A percentile compares a stretch with the other conserved stretches of the same genome.
phyloP scores from a whole-genome alignment of 768 basidiomycete genomes.

The Steccherinum ochraceum region DNA sequence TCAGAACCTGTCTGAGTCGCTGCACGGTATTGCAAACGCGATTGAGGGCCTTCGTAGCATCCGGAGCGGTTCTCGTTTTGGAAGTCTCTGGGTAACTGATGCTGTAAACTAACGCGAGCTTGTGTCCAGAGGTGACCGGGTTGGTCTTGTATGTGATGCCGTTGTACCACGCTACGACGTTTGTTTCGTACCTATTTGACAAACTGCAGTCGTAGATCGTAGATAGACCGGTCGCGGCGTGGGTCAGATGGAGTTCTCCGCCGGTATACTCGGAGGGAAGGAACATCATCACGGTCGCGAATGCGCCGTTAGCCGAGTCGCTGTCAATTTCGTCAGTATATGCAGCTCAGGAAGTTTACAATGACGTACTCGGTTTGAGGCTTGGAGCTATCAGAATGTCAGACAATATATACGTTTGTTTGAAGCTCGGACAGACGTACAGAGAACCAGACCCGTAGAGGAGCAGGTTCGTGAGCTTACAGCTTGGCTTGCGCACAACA shows the following conservation, averaged over 20 bases:
- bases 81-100: too few relatives aligned
- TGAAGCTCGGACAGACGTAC: too few relatives aligned
- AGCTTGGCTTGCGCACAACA: conserved; percentile 21
- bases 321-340: conserved; percentile 22
- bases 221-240: conserved; percentile 25
- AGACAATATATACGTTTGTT: conserved; percentile 10
- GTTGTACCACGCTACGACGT: conserved; percentile 45
- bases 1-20: conserved; percentile 26
- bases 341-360: too few relatives aligned
- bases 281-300: conserved; percentile 43
- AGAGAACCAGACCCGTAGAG: conserved; percentile 42
- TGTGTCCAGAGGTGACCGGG: conserved; percentile 41
- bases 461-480: conserved; percentile 40
- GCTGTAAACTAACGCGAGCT: conserved; percentile 45
- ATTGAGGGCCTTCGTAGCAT: conserved; percentile 17
- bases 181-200: conserved; percentile 26
- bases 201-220: conserved; percentile 31
- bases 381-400: conserved; percentile 26
- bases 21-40: conserved; percentile 16
- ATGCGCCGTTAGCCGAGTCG: conserved; percentile 40
- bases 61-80: too few relatives aligned
- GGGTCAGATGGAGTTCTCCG: conserved; percentile 38
- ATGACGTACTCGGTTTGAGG: conserved; percentile 44
- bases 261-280: conserved; percentile 42
- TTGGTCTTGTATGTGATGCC: conserved; percentile 47